phyloP scores from a whole-genome alignment of 768 basidiomycete genomes.

The Termitomyces heimii region DNA sequence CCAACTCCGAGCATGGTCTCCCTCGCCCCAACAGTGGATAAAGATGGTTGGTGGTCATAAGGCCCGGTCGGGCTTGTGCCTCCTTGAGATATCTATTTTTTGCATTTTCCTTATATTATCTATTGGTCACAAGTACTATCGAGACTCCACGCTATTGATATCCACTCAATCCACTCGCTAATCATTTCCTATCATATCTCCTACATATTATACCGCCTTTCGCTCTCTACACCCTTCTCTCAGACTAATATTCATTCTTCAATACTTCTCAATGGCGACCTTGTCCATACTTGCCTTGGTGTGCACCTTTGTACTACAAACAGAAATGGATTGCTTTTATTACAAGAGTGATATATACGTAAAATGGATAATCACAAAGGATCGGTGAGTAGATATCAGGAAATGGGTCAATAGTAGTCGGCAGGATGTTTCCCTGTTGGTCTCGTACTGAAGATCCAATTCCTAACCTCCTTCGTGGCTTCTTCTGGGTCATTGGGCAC shows the following conservation, averaged over 20 bases:
- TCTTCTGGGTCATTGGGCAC: conserved; percentile 64
- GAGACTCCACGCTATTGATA: background rate
- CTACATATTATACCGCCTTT: background rate
- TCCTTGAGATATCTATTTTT: background rate
- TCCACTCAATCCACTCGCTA: background rate
- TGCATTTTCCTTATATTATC: background rate
- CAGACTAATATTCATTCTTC: background rate
- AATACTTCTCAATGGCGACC: background rate
- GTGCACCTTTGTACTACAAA: background rate
- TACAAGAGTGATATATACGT: background rate
- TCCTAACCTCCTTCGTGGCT: conserved; percentile 59
- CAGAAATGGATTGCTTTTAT: conserved; percentile 2
- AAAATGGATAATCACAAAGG: background rate
- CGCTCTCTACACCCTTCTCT: background rate
- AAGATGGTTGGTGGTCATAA: conserved; percentile 79
- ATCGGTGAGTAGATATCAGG: background rate
- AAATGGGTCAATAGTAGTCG: background rate
- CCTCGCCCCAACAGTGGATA: conserved; percentile 58
- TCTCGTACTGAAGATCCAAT: conserved; percentile 66
- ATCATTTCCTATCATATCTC: conserved; percentile 1
- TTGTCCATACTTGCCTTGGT: background rate
- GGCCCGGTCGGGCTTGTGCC: background rate
- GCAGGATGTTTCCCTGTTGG: background rate
- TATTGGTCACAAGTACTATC: conserved; percentile 5
- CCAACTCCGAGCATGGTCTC: conserved; percentile 78